Percentiles rank a stretch among this genome's conserved stretches.
Conservation (phyloP, 441 rosid genomes). For the Pelargonium cotyledonis region DNA sequence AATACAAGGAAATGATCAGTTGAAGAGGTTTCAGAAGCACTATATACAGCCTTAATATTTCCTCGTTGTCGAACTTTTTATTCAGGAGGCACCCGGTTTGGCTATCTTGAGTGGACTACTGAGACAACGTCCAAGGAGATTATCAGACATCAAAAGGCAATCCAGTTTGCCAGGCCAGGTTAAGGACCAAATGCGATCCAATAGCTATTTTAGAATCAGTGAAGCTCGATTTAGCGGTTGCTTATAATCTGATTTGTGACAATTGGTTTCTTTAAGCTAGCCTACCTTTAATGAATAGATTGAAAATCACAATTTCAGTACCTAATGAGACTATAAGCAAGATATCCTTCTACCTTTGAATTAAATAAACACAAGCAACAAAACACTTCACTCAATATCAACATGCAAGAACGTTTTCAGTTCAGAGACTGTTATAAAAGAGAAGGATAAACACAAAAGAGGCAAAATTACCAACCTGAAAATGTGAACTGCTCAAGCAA, state of each 20-base stretch:
- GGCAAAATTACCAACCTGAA: conserved; percentile 50
- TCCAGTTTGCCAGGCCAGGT: neutral
- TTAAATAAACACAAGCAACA: neutral
- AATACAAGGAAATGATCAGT: neutral
- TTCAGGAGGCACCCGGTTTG: neutral
- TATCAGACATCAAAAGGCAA: neutral
- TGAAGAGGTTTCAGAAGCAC: neutral
- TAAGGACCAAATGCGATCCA: neutral
- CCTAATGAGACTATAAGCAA: neutral
- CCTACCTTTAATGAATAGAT: neutral
- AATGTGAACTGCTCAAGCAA: conserved; percentile 80
- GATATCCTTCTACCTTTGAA: neutral
- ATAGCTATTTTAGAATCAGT: neutral
- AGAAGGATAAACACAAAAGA: neutral
- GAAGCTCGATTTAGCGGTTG: neutral
- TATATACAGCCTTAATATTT: neutral
- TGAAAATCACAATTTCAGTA: neutral
- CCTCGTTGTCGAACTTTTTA: neutral
- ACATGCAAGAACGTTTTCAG: neutral
- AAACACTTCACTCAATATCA: neutral
- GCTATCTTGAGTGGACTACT: neutral
- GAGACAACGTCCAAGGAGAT: neutral
- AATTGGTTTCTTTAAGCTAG: conserved; percentile 1
- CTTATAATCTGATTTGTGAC: neutral
- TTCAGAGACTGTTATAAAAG: neutral